A percentile compares a stretch with the other conserved stretches of the same genome.
Conservation (phyloP, 2,329 filamentous ascomycete species). For the Simplicillium sp. region DNA sequence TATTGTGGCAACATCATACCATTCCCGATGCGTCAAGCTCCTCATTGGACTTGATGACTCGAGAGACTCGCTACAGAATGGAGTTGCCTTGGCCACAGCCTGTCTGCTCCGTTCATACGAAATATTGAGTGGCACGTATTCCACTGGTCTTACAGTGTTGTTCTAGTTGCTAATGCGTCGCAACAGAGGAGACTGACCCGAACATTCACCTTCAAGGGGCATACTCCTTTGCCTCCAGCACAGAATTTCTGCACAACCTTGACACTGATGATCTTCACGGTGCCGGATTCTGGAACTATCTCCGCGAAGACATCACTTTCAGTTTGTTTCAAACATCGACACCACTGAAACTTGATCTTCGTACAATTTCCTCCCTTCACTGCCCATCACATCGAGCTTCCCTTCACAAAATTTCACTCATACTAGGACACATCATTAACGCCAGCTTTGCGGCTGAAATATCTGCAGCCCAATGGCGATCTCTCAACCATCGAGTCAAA, state of each 20-base stretch:
- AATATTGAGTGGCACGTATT: conserved; percentile 29
- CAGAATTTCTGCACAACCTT: conserved; percentile 12
- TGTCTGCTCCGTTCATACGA: conserved; percentile 39
- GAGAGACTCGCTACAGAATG: conserved; percentile 20
- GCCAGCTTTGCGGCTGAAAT: conserved; percentile 15
- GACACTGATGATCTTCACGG: conserved; percentile 19
- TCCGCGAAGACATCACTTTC: conserved; percentile 44
- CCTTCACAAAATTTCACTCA: conserved; percentile 30
- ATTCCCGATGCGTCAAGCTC: conserved; percentile 26
- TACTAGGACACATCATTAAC: conserved; percentile 35
- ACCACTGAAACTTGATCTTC: conserved; percentile 29
- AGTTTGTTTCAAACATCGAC: conserved; percentile 30
- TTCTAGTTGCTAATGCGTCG: not conserved
- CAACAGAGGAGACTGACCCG: conserved; percentile 25
- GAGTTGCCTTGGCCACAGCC: conserved; percentile 32
- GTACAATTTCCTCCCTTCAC: conserved; percentile 9
- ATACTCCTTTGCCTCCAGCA: conserved; percentile 29
- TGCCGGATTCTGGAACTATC: conserved; percentile 40
- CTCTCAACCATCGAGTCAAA: conserved; percentile 12
- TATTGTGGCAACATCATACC: conserved; percentile 26
- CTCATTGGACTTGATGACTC: conserved; percentile 25
- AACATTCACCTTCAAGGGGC: conserved; percentile 36
- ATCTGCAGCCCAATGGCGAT: conserved; percentile 10
- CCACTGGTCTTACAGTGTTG: too few relatives aligned
- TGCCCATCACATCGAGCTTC: conserved; percentile 17